Base-by-base conservation (phyloP, 768 basidiomycete species). In the Podaxis sp. region DNA sequence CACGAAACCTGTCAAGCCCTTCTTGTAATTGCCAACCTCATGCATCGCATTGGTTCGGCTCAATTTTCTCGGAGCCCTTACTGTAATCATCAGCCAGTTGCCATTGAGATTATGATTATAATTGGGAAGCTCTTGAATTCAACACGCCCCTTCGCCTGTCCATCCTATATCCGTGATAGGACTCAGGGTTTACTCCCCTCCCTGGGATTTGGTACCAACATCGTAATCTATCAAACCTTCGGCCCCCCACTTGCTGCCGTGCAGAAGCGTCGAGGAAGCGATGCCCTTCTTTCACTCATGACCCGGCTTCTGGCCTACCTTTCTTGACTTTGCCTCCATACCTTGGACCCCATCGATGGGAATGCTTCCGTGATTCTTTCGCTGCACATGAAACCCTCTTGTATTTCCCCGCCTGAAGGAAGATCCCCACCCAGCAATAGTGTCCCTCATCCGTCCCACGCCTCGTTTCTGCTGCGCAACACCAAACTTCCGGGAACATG, bases 131-230 rank as follows among this genome's bases (percentile, higher is more conserved):
- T 27, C 49, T 15, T 38, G 29, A 11, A 47, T 29, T 37, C 33
- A 50, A 49, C 37, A 22, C 47, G 11, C 33, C 22, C 57, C 36
- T 50, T 51, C 49, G 57, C n/a, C 24, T 51, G 49, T 24, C 51
- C 33, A 51, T 33, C 33, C 57, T 49, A 38, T 59, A 59, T 59
- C 57, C 57, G 49, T 59, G 57, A 59, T 59, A 59, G 43, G 57
- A 59, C 57, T 51, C 57, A 59, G 57, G 49, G 27, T 51, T 33
- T 25, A 51, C 38, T 47, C 38, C 43, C 43, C 36, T 59, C 49
- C 57, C 36, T 59, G 57, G 37, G 49, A 51, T 40, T 37, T 51
- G 43, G 29, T 43, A 43, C 25, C 56, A 46, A 8, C 47, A 49
- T 37, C 24, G 12, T 51, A 51, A 59, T 51, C 37, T 51, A 59